Conservation (phyloP, 441 rosid species). For the Pelargonium cotyledonis region DNA sequence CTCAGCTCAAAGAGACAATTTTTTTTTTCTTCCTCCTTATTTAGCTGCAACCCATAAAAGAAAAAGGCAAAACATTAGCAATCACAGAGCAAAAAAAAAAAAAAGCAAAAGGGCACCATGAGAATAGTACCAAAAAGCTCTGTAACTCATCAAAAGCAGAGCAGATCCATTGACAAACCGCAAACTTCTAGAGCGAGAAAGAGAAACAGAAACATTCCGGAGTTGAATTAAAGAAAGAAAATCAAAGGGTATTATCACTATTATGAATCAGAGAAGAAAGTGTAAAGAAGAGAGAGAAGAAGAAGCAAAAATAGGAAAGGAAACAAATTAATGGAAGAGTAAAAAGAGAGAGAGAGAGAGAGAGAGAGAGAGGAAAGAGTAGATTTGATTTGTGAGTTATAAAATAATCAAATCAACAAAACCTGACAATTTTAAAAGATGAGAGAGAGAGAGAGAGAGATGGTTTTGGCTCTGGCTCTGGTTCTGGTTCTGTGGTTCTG, state of each 20-base stretch:
- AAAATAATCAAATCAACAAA: too few species aligned
- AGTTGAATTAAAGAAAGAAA: constrained; percentile 2
- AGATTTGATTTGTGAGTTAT: neutral
- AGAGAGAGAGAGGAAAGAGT: neutral
- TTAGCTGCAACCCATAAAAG: constrained; percentile 7
- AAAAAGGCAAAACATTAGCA: neutral
- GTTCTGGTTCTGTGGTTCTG: too few species aligned
- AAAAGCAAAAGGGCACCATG: neutral
- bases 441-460: too few species aligned
- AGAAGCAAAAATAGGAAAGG: neutral
- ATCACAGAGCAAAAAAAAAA: neutral
- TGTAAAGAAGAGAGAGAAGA: neutral
- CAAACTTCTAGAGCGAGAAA: neutral
- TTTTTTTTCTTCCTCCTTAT: neutral
- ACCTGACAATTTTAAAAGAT: too few species aligned
- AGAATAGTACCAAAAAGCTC: neutral
- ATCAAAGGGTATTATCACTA: neutral
- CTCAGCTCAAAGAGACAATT: neutral
- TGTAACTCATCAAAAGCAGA: constrained; percentile 2
- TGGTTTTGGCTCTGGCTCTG: too few species aligned
- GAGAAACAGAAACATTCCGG: neutral
- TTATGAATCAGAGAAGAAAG: neutral
- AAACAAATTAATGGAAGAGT: neutral
- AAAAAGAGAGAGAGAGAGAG: neutral
- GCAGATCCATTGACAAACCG: neutral